Percentiles rank a stretch among this genome's conserved stretches.
These are phyloP conservation scores for Hippophae gyantsensis DNA, from an alignment of 306 rosid genomes.

Conservation along the genomic window DNA sequence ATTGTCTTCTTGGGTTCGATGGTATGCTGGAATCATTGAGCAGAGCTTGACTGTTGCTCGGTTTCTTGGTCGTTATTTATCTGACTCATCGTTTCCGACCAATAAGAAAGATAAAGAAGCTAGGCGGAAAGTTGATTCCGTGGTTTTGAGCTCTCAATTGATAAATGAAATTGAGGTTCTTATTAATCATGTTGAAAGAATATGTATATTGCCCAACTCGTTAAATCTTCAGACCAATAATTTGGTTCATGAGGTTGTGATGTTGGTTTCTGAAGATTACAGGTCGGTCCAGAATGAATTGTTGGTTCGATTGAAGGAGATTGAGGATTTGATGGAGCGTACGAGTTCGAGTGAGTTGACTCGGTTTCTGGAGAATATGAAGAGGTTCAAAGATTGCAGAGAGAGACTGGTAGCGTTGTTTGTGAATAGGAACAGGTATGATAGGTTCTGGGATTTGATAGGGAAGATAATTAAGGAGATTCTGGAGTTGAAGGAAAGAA, in stretches of 20 bases:
- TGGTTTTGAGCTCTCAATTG: constrained; percentile 28
- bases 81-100: background rate
- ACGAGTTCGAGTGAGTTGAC: constrained; percentile 42
- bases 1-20: constrained; percentile 67
- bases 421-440: constrained; percentile 38
- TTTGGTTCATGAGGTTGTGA: constrained; percentile 56
- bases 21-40: constrained; percentile 58
- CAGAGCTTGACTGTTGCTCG: constrained; percentile 39
- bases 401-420: constrained; percentile 46
- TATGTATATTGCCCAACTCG: constrained; percentile 43
- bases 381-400: constrained; percentile 32
- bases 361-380: constrained; percentile 26
- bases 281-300: constrained; percentile 51
- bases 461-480: constrained; percentile 19
- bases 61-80: constrained; percentile 31
- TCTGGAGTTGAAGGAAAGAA: constrained; percentile 26
- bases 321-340: constrained; percentile 22
- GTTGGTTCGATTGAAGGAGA: constrained; percentile 27
- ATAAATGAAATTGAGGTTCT: constrained; percentile 35
- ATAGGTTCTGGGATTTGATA: constrained; percentile 57
- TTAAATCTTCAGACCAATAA: constrained; percentile 39
- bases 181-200: constrained; percentile 36
- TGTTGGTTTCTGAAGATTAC: constrained; percentile 50
- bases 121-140: constrained; percentile 9
- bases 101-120: constrained; percentile 1